Conservation (phyloP, 148 eudicot species). For the Camellia sinensis region DNA sequence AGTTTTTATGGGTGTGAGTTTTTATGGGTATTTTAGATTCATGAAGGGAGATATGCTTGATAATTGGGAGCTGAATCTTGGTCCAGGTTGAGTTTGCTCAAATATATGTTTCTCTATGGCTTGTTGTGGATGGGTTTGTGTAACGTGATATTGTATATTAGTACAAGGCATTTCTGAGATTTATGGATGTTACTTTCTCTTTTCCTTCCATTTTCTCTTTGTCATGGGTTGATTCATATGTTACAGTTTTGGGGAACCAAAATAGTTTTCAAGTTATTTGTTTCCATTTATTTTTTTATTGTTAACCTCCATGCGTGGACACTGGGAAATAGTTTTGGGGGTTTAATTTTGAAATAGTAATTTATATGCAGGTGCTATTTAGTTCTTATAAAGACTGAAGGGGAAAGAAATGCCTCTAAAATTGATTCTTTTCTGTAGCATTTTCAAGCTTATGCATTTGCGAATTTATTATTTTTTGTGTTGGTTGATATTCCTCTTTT, state of each 20-base stretch:
- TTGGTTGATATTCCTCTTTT: background rate
- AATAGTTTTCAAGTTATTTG: background rate
- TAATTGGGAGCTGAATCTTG: background rate
- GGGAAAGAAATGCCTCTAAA: background rate
- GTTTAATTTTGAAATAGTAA: background rate
- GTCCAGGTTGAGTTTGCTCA: constrained; percentile 1
- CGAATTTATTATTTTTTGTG: background rate
- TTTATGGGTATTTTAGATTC: background rate
- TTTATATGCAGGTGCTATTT: background rate
- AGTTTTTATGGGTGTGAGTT: background rate
- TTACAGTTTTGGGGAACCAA: background rate
- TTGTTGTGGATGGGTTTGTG: background rate
- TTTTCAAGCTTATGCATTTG: background rate
- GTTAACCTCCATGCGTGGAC: background rate
- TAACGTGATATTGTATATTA: background rate
- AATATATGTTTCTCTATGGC: background rate
- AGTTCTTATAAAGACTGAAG: background rate
- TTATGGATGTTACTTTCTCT: background rate
- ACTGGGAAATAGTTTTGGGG: background rate
- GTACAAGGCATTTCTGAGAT: background rate
- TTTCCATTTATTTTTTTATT: background rate
- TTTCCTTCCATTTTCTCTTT: background rate
- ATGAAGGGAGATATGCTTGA: background rate
- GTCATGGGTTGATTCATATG: background rate
- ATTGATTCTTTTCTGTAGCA: constrained; percentile 4